These are phyloP conservation scores for Protea cynaroides DNA, from an alignment of 164 flowering plant species.

Conservation along the genomic window DNA sequence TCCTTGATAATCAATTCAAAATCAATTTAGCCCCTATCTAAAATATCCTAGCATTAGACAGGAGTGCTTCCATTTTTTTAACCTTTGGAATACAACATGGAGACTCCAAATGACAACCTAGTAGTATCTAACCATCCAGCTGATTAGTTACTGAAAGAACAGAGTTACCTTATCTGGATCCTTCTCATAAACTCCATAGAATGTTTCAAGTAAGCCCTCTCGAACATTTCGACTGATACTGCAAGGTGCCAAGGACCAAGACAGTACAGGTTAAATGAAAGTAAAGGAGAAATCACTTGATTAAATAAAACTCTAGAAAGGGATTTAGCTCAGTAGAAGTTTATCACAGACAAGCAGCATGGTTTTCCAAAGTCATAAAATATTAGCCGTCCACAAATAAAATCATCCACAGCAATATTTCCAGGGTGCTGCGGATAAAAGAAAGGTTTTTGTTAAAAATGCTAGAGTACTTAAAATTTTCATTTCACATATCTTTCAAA, in stretches of 20 bases:
- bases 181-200: slow-evolving; percentile 96
- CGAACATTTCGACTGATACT: slow-evolving; percentile 92
- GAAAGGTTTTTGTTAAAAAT: not conserved
- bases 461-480: not conserved
- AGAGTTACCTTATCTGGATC: slow-evolving; percentile 73
- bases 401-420: slow-evolving; percentile 98
- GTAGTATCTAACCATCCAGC: not conserved
- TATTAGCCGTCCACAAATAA: slow-evolving; percentile 93
- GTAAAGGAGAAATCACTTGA: not conserved
- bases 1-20: not conserved
- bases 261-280: not conserved
- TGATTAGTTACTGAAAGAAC: not conserved
- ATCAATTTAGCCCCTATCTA: not conserved
- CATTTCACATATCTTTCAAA: not conserved
- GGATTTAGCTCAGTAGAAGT: not conserved
- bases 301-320: slow-evolving; percentile 3
- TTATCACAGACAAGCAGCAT: not conserved
- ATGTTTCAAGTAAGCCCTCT: slow-evolving; percentile 84
- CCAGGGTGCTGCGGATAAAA: slow-evolving; percentile 82
- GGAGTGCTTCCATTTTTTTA: not conserved
- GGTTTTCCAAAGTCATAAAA: slow-evolving; percentile 96
- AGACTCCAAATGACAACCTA: slow-evolving; percentile 1
- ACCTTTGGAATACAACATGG: not conserved
- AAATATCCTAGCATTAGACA: not conserved
- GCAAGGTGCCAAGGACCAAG: slow-evolving; percentile 21